Evolutionary conservation across 164 flowering plant species (phyloP).

Genomic region (Annona squamosa): DNA sequence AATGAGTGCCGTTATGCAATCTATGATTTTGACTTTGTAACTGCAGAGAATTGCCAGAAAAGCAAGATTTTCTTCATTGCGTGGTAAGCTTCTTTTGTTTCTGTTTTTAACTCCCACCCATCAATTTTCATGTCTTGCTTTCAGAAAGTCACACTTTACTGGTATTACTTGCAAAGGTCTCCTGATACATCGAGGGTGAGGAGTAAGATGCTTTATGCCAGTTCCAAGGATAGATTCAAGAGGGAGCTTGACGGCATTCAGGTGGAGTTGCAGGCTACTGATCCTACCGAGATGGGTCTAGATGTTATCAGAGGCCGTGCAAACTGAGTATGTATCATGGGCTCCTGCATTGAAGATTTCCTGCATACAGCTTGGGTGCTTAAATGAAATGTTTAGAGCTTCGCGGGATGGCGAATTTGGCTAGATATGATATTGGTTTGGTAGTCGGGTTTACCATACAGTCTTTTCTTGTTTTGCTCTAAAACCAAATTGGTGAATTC

Average conservation of each 20-base stretch:
- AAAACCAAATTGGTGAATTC: slow-evolving; percentile 26
- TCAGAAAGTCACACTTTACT: neutral
- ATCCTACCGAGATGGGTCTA: slow-evolving; percentile 42
- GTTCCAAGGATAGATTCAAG: slow-evolving; percentile 45
- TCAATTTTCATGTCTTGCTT: neutral
- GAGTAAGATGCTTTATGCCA: slow-evolving; percentile 50
- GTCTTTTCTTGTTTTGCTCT: slow-evolving; percentile 18
- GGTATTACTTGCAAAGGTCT: slow-evolving; percentile 25
- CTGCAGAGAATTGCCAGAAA: slow-evolving; percentile 51
- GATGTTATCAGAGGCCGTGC: slow-evolving; percentile 39
- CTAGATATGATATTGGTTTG: slow-evolving; percentile 24
- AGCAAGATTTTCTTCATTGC: slow-evolving; percentile 77
- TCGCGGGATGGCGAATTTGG: slow-evolving; percentile 38
- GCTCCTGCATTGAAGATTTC: slow-evolving; percentile 15
- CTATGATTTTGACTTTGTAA: slow-evolving; percentile 49
- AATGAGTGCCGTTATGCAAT: slow-evolving; percentile 43
- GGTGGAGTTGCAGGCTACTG: slow-evolving; percentile 44
- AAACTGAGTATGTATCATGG: slow-evolving; percentile 15
- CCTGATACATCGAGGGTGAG: slow-evolving; percentile 53
- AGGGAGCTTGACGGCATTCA: slow-evolving; percentile 43
- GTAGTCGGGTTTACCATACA: slow-evolving; percentile 24
- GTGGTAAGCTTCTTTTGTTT: slow-evolving; percentile 26
- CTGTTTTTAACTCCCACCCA: neutral
- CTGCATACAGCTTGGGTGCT: slow-evolving; percentile 20
- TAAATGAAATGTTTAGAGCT: slow-evolving; percentile 38